A percentile compares a stretch with the other conserved stretches of the same genome.
phyloP scores from a whole-genome alignment of 139 green algal genomes.

The Dunaliella sp. region DNA sequence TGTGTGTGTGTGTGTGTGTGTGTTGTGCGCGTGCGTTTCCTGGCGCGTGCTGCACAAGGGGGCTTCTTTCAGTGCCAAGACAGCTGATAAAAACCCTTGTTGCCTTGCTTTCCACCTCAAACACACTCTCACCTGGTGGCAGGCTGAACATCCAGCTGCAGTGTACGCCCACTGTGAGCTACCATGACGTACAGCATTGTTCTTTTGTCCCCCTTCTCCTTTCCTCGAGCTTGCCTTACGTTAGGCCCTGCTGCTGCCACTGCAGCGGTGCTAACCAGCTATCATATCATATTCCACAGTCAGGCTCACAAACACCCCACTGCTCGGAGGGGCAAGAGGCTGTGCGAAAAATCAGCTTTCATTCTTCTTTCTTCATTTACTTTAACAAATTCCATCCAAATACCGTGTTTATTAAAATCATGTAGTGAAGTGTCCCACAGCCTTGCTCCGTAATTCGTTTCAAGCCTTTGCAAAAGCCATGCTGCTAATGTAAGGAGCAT shows the following conservation, averaged over 20 bases:
- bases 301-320: too few relatives aligned
- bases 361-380: too few relatives aligned
- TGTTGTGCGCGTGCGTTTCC: not conserved
- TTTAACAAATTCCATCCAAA: too few relatives aligned
- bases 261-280: too few relatives aligned
- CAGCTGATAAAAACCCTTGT: not conserved
- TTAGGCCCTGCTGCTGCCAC: not conserved
- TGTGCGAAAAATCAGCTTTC: too few relatives aligned
- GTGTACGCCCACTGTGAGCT: not conserved
- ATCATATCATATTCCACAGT: not conserved
- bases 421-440: too few relatives aligned
- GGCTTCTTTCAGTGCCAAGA: not conserved
- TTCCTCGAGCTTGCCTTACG: not conserved
- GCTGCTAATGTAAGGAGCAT: too few relatives aligned
- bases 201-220: too few relatives aligned
- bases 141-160: constrained; percentile 3
- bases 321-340: too few relatives aligned
- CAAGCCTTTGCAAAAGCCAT: too few relatives aligned
- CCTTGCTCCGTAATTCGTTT: too few relatives aligned
- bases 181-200: constrained; percentile 4
- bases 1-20: not conserved
- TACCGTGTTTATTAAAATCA: too few relatives aligned
- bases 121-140: not conserved
- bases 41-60: not conserved
- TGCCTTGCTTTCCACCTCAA: not conserved